These are phyloP conservation scores for Rhizopus arrhizus DNA, from an alignment of 371 early-diverging fungal genomes.

Conservation along the genomic window DNA sequence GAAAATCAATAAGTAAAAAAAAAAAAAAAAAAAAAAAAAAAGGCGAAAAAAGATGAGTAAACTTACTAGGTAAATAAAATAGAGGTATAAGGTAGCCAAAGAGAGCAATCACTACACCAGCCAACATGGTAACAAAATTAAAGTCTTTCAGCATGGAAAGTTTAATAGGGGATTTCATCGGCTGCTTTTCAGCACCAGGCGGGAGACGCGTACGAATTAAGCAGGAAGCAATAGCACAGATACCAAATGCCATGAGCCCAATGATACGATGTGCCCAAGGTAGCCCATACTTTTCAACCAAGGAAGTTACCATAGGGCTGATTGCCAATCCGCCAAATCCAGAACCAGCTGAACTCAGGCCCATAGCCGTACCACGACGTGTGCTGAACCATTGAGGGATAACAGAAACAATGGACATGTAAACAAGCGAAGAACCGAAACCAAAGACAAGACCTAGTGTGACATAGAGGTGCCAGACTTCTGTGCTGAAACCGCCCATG, in stretches of 20 bases:
- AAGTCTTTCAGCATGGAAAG: constrained; percentile 26
- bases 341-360: constrained; percentile 74
- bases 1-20: not conserved
- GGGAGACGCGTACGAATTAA: constrained; percentile 42
- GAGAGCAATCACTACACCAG: constrained; percentile 35
- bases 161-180: constrained; percentile 31
- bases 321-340: constrained; percentile 72
- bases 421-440: constrained; percentile 38
- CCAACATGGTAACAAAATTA: constrained; percentile 34
- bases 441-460: constrained; percentile 59
- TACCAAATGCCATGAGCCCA: constrained; percentile 40
- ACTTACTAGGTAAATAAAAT: constrained; percentile 32
- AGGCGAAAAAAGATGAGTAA: too few species aligned
- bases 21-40: too few species aligned
- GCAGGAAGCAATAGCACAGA: constrained; percentile 30
- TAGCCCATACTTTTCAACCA: constrained; percentile 35
- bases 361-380: constrained; percentile 61
- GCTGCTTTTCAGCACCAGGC: constrained; percentile 16
- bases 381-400: constrained; percentile 56
- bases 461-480: constrained; percentile 61
- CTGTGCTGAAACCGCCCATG: constrained; percentile 47
- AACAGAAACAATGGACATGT: constrained; percentile 41
- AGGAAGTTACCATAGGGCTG: constrained; percentile 49
- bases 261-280: constrained; percentile 42
- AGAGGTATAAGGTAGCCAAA: constrained; percentile 43